Base-by-base conservation (phyloP, 371 early-diverging fungal genomes). In the Syncephalastrum racemosum region DNA sequence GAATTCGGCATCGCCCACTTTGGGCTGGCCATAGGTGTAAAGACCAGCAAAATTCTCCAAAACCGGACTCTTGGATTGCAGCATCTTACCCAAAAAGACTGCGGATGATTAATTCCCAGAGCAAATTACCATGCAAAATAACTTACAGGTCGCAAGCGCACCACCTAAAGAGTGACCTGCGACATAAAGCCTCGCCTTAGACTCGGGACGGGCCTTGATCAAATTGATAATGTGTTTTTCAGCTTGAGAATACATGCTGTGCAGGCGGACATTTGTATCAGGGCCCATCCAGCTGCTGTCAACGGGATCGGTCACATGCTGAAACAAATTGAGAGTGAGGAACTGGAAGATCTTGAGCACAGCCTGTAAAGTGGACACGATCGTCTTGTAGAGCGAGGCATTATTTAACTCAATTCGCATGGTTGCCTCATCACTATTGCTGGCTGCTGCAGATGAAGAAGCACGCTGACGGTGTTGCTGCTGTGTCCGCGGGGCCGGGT, bases 1-100 rank as follows among this genome's bases (percentile, higher is more conserved):
- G 51, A 83, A 83, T 6, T 63, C 68, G 14, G 56, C 58, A 59
- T 83, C 80, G 0, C 83, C 81, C 39, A 83, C 68, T 47, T 71
- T 80, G 0, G 83, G 83, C 15, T 70, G 68, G 2, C 83, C 83
- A 59, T 69, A 83, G 0, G 83, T 81, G 46, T 83, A 83, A 1
- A 83, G 59, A 6, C 83, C 83, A 24, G 65, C 70, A 57, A 83
- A 81, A 31, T 70, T 58, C 4, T 75, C 62, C 10, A 81, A 41
- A 0, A 79, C 51, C 18, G 70, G 71, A 14, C 80, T 80, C 14
- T 77, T 65, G 23, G 65, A 67, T 57, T 83, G 81, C 5, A 81
- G 66, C 79, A 81, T 75, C 50, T 83, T 83, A 14, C 79, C 81
- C 44, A 81, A 54, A 60, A 83, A 83, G 24, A 80, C 75, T 63